Conservation (phyloP, 2,329 filamentous ascomycete genomes). For the Phyllosticta capitalensis region DNA sequence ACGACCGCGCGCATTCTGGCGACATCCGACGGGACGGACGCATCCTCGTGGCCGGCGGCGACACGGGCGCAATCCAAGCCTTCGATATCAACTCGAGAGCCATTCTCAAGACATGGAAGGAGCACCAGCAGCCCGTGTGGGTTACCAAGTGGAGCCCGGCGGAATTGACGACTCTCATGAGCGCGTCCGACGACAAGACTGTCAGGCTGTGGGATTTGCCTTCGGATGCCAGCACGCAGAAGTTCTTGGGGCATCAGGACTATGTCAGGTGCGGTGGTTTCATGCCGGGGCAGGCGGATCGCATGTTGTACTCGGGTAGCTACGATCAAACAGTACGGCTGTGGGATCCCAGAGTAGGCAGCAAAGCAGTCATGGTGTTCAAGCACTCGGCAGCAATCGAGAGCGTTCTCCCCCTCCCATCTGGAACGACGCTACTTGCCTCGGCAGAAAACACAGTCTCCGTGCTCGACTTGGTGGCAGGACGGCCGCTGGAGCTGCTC, state of each 20-base stretch:
- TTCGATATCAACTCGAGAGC: constrained; percentile 86
- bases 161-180: constrained; percentile 80
- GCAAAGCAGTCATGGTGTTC: constrained; percentile 71
- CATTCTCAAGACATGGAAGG: constrained; percentile 89
- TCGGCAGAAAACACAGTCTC: constrained; percentile 79
- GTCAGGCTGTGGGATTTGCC: constrained; percentile 92
- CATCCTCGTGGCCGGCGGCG: constrained; percentile 83
- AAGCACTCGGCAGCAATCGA: constrained; percentile 88
- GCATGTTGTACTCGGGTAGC: constrained; percentile 77
- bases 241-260: constrained; percentile 79
- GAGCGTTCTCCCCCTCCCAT: constrained; percentile 74
- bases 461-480: constrained; percentile 86
- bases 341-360: constrained; percentile 76
- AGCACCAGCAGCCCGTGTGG: constrained; percentile 92
- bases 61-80: constrained; percentile 85
- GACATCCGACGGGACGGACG: constrained; percentile 82
- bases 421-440: constrained; percentile 77
- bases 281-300: constrained; percentile 61
- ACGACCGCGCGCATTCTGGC: constrained; percentile 80
- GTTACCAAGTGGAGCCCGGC: constrained; percentile 81
- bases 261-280: constrained; percentile 85
- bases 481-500: constrained; percentile 75
- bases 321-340: constrained; percentile 91
- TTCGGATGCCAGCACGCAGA: constrained; percentile 62
- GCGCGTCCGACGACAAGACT: constrained; percentile 83